These are phyloP conservation scores for Termitomyces bulborhizus DNA, from an alignment of 768 basidiomycete species.

Conservation along the genomic window DNA sequence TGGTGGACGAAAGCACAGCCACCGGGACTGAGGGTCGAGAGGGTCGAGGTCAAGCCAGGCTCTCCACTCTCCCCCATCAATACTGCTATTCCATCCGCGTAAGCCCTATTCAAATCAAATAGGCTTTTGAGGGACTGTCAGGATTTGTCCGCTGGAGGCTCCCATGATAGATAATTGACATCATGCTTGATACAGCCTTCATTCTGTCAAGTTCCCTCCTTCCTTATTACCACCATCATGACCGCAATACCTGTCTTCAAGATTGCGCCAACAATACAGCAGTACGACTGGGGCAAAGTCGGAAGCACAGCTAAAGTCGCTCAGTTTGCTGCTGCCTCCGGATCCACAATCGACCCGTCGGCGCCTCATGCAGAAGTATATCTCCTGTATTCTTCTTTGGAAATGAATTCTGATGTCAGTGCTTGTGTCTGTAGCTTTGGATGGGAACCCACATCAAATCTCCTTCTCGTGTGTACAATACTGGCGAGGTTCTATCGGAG, in stretches of 20 bases:
- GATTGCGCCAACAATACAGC: conserved; percentile 76
- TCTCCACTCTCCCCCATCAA: too few relatives aligned
- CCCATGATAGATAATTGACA: not conserved
- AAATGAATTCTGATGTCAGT: not conserved
- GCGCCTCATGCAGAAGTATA: conserved; percentile 91
- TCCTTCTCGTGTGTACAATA: conserved; percentile 33
- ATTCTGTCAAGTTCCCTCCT: not conserved
- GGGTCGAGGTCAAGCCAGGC: too few relatives aligned
- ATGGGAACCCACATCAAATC: conserved; percentile 93
- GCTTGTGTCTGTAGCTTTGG: conserved; percentile 65
- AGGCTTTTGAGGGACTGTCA: not conserved
- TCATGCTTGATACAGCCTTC: not conserved
- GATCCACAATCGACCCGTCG: conserved; percentile 61
- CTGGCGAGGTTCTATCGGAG: conserved; percentile 41
- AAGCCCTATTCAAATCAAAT: not conserved
- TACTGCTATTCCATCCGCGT: too few relatives aligned
- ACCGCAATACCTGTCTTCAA: conserved; percentile 52
- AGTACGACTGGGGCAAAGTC: conserved; percentile 93
- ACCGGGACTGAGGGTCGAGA: too few relatives aligned
- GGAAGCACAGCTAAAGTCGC: conserved; percentile 84
- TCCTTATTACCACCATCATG: not conserved
- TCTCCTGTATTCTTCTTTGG: not conserved
- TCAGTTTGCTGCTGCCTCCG: conserved; percentile 62
- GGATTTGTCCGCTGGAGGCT: not conserved
- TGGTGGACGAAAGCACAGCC: too few relatives aligned